A percentile compares a stretch with the other conserved stretches of the same genome.
phyloP scores from a whole-genome alignment of 2,329 filamentous ascomycete species.

The Capronia epimyces region DNA sequence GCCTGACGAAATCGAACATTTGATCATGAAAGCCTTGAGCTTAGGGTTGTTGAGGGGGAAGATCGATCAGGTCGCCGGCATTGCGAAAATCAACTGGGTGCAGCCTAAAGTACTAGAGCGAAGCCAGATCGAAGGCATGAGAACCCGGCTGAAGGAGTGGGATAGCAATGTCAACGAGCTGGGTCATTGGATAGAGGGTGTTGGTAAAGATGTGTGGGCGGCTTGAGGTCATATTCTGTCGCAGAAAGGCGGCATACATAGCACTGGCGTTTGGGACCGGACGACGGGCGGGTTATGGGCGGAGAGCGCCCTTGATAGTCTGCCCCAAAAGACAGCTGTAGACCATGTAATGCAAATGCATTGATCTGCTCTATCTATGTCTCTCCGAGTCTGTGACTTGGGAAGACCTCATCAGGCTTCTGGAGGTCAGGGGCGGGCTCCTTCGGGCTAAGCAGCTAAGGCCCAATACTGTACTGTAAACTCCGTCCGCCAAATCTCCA shows the following conservation, averaged over 20 bases:
- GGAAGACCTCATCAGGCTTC: no score
- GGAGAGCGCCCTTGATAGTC: neutral
- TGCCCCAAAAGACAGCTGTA: neutral
- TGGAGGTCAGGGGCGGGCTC: no score
- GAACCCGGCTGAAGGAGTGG: conserved; percentile 83
- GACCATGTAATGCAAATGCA: neutral
- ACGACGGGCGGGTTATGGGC: neutral
- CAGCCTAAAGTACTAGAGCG: conserved; percentile 97
- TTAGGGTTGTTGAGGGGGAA: conserved; percentile 82
- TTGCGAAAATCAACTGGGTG: conserved; percentile 96
- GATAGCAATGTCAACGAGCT: conserved; percentile 92
- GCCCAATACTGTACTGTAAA: no score
- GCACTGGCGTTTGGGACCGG: conserved; percentile 23
- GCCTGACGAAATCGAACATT: conserved; percentile 87
- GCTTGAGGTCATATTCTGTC: conserved; percentile 44
- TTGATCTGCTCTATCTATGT: no score
- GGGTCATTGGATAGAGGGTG: conserved; percentile 92
- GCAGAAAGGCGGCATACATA: conserved; percentile 16
- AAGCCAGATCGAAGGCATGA: conserved; percentile 91
- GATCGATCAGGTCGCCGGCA: conserved; percentile 92
- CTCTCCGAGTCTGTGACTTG: no score
- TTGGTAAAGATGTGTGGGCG: conserved; percentile 93
- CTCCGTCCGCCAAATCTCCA: neutral
- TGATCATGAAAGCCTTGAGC: conserved; percentile 98
- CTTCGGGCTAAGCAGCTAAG: no score